Conservation (phyloP, 768 basidiomycete genomes). For the Lactarius deliciosus region DNA sequence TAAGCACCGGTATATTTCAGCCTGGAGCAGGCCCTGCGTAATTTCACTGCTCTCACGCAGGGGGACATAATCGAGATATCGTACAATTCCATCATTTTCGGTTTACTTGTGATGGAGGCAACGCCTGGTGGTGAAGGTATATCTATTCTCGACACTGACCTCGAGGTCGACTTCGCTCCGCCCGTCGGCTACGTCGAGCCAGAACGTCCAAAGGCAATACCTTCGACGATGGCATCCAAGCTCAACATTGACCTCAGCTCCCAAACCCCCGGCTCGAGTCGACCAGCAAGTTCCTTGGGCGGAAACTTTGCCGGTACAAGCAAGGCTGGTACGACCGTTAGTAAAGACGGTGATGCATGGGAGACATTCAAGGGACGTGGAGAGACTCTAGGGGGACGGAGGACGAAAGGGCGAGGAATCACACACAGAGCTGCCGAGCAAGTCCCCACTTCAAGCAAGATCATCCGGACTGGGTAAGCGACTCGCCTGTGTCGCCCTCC, state of each 20-base stretch:
- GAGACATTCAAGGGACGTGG: constrained; percentile 97
- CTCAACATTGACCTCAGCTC: constrained; percentile 91
- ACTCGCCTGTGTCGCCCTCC: constrained; percentile 13
- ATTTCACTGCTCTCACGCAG: constrained; percentile 88
- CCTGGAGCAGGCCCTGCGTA: constrained; percentile 90
- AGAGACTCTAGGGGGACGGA: constrained; percentile 84
- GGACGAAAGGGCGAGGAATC: constrained; percentile 94
- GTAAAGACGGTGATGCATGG: constrained; percentile 81
- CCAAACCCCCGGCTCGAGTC: constrained; percentile 80
- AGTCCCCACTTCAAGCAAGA: constrained; percentile 79
- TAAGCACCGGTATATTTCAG: constrained; percentile 41
- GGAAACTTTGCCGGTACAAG: constrained; percentile 61
- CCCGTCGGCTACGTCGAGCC: constrained; percentile 96
- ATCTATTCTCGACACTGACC: constrained; percentile 88
- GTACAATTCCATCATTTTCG: constrained; percentile 96
- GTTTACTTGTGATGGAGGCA: constrained; percentile 93
- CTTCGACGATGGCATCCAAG: constrained; percentile 94
- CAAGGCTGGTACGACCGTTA: constrained; percentile 51
- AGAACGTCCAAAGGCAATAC: constrained; percentile 75
- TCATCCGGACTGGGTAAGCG: constrained; percentile 86
- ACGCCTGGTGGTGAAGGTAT: constrained; percentile 87
- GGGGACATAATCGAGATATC: constrained; percentile 97
- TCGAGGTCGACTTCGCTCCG: constrained; percentile 96
- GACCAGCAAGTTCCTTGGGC: constrained; percentile 72
- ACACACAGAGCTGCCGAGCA: constrained; percentile 79